phyloP scores from a whole-genome alignment of 305 asterid species.

The Fraxinus latifolia region DNA sequence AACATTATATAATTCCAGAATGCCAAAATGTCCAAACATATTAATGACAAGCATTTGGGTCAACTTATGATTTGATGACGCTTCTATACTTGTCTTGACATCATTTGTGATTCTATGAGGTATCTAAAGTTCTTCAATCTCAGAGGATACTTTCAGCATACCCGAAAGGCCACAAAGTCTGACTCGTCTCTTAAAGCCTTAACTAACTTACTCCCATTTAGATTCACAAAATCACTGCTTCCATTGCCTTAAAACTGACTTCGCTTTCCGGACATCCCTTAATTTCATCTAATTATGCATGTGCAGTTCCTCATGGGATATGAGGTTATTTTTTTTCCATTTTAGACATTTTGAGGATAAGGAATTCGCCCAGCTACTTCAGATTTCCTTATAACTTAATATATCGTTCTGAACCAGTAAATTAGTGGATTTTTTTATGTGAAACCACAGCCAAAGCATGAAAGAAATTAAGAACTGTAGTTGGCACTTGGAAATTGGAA shows the following conservation, averaged over 20 bases:
- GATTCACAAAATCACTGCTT: background rate
- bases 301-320: background rate
- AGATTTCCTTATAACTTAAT: background rate
- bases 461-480: background rate
- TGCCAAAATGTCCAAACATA: background rate
- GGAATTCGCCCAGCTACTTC: background rate
- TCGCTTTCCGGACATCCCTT: background rate
- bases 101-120: background rate
- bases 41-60: background rate
- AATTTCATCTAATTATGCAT: constrained; percentile 2
- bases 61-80: constrained; percentile 5
- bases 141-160: constrained; percentile 1
- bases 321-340: background rate
- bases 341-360: background rate
- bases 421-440: background rate
- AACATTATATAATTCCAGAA: constrained; percentile 4
- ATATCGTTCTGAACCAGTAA: background rate
- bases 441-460: background rate
- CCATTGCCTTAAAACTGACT: background rate
- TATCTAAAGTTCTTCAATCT: background rate
- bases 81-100: background rate
- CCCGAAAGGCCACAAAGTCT: background rate
- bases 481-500: background rate
- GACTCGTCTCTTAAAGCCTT: constrained; percentile 8
- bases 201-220: background rate